Evolutionary conservation across 2,329 filamentous ascomycete species (phyloP), one percentile per base, ranked within the genome.

Genomic region (Drechslerella dactyloides): DNA sequence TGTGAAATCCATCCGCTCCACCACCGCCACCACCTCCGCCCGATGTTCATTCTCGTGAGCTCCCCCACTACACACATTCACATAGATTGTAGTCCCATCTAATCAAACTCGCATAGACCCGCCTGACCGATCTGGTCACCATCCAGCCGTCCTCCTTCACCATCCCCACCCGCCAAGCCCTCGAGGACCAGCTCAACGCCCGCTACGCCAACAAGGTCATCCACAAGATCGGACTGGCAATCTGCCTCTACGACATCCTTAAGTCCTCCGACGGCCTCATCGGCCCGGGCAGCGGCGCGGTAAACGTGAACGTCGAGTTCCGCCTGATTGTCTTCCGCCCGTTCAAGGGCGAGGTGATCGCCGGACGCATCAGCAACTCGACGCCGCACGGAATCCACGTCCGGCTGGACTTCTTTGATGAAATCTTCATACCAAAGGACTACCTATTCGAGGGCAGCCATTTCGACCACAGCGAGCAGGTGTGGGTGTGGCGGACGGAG

Each of bases 301-400:
- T 96, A 54, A 96, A 97, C 77, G 91, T 97, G 50, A 97, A 97
- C 94, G 93, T 96, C 55, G 92, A 96, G 79, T 99, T 97, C 78
- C 90, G 92, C 21, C 84, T 99, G 78, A 84, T 97, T 17, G 92
- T 99, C 30, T 99, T 97, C 80, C 88, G 94, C 23, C 94, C 94
- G 0, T 97, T 97, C 82, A 96, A 96, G 78, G 91, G 91, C 53
- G 94, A 99, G 79, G 91, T 97, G 69, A 85, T 99, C 77, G 84
- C 90, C 50, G 94, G 90, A 15, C 89, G 87, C 74, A 97, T 99
- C 79, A 88, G 88, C 74, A 88, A 87, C 74, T 88, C 88, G 37
- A 89, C 85, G 0, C 84, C 87, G 6, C 82, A 87, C 1, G 92
- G 90, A 40, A 91, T 96, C 77, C 86, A 87, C 84, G 87, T 89